A percentile compares a stretch with the other conserved stretches of the same genome.
phyloP scores from a whole-genome alignment of 2,329 filamentous ascomycete genomes.

The Furcasterigmium furcatum region DNA sequence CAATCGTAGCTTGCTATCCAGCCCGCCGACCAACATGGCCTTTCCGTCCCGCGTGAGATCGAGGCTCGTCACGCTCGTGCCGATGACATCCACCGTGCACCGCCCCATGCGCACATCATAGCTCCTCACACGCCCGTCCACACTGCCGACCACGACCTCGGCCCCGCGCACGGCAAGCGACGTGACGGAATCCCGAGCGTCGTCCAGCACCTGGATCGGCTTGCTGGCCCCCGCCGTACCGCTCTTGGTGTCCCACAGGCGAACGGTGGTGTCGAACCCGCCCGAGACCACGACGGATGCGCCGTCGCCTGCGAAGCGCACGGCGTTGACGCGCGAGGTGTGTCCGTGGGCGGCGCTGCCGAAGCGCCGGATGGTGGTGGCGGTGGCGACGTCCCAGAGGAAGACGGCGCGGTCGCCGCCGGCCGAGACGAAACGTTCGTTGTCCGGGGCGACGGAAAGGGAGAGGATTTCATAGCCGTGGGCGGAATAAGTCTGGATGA shows the following conservation, averaged over 20 bases:
- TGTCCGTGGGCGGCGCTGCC: constrained; percentile 60
- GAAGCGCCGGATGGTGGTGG: constrained; percentile 74
- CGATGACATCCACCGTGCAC: constrained; percentile 67
- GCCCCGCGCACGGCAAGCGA: constrained; percentile 42
- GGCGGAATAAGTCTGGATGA: constrained; percentile 84
- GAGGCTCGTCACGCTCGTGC: constrained; percentile 72
- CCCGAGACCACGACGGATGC: constrained; percentile 71
- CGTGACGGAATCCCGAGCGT: constrained; percentile 69
- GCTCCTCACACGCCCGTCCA: constrained; percentile 76
- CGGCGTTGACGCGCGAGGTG: constrained; percentile 71
- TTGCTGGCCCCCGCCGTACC: constrained; percentile 36
- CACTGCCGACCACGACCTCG: constrained; percentile 71
- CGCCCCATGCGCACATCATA: constrained; percentile 82
- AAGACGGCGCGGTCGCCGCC: constrained; percentile 91
- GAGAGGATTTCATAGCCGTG: constrained; percentile 93
- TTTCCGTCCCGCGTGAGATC: constrained; percentile 68
- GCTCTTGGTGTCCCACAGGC: constrained; percentile 68
- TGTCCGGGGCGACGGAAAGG: constrained; percentile 70
- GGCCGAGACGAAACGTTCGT: constrained; percentile 79
- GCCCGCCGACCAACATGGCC: constrained; percentile 67
- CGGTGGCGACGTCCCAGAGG: constrained; percentile 88
- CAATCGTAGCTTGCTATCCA: constrained; percentile 75
- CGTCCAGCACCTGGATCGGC: constrained; percentile 69
- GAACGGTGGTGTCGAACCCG: constrained; percentile 72
- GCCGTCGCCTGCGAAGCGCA: constrained; percentile 72